A percentile compares a stretch with the other conserved stretches of the same genome.
Evolutionary conservation across 2,329 filamentous ascomycete species (phyloP).

Genomic region (Colletotrichum sp.): DNA sequence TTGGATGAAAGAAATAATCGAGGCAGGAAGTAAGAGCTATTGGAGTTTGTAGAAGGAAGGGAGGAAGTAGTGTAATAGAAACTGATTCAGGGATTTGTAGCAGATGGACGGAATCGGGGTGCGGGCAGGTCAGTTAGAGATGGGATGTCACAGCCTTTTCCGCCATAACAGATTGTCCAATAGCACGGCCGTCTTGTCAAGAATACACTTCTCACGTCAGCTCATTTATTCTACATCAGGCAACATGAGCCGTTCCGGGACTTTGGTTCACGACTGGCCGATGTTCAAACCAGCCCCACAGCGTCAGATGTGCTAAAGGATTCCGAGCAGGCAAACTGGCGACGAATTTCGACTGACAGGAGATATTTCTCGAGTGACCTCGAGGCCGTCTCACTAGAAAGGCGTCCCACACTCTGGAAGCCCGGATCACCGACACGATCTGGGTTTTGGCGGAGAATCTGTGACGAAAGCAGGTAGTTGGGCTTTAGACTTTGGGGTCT

Average conservation of each 20-base stretch:
- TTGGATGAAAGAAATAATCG: neutral
- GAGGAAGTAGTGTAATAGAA: neutral
- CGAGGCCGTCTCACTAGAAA: neutral
- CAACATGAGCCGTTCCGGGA: neutral
- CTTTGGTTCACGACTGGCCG: neutral
- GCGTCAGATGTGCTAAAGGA: neutral
- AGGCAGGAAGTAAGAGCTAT: neutral
- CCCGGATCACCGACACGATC: neutral
- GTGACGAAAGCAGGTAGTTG: neutral
- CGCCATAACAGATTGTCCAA: neutral
- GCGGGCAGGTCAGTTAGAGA: neutral
- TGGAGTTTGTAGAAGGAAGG: neutral
- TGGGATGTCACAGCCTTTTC: neutral
- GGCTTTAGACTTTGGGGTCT: slow-evolving; percentile 8
- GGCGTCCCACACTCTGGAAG: neutral
- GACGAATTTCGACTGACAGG: neutral
- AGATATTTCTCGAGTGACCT: neutral
- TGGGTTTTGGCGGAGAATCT: neutral
- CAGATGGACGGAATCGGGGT: neutral
- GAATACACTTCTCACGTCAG: neutral
- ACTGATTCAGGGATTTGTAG: slow-evolving; percentile 1
- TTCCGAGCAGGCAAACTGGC: neutral
- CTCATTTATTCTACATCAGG: neutral
- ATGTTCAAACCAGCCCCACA: neutral
- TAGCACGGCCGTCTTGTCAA: neutral